These are phyloP conservation scores for Termitomyces sp. DNA, from an alignment of 1,284 basidiomycete genomes.

Conservation along the genomic window DNA sequence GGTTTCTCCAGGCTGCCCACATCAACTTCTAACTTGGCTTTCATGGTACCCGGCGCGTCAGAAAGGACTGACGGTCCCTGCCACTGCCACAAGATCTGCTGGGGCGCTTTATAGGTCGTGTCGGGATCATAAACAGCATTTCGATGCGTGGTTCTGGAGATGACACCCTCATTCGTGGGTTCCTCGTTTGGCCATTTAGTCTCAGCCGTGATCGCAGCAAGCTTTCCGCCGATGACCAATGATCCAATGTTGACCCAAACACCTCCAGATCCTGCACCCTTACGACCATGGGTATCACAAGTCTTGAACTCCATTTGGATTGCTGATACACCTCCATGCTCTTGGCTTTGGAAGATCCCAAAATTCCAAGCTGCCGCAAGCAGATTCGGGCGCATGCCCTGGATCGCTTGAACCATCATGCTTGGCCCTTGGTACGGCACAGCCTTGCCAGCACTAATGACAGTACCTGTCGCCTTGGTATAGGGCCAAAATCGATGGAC, in stretches of 20 bases:
- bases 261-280: conserved; percentile 73
- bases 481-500: conserved; percentile 92
- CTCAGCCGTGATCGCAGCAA: conserved; percentile 69
- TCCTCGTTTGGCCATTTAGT: conserved; percentile 63
- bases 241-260: conserved; percentile 84
- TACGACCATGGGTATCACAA: conserved; percentile 66
- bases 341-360: conserved; percentile 76
- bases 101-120: conserved; percentile 82
- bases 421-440: conserved; percentile 71
- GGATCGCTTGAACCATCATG: conserved; percentile 95
- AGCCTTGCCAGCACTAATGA: conserved; percentile 72
- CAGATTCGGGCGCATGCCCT: conserved; percentile 96
- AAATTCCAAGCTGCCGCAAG: conserved; percentile 97
- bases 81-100: conserved; percentile 75
- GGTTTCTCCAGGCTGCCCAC: conserved; percentile 52
- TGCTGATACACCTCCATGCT: conserved; percentile 75
- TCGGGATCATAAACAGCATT: conserved; percentile 59
- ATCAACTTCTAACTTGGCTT: conserved; percentile 51
- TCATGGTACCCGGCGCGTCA: conserved; percentile 49
- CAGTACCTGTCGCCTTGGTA: conserved; percentile 58
- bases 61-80: conserved; percentile 58
- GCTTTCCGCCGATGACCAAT: conserved; percentile 73
- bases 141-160: conserved; percentile 70
- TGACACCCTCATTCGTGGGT: conserved; percentile 36
- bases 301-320: conserved; percentile 98